Evolutionary conservation across 2,329 filamentous ascomycete genomes (phyloP), one percentile per base, ranked within the genome.

Genomic region (Botrytis sinoallii): DNA sequence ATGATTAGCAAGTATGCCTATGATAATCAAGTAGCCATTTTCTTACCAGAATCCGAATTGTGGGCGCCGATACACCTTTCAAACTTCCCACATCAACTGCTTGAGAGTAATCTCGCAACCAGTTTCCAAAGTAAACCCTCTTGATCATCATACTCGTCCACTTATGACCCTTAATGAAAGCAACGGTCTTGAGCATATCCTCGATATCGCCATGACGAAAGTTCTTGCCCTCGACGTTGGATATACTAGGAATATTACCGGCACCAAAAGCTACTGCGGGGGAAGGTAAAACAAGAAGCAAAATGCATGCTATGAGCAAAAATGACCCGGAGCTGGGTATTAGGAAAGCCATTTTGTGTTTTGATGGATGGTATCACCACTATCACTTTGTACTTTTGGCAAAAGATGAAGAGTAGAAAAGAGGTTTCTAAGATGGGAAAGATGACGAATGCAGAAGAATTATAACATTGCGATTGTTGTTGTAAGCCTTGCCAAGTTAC

Each of bases 61-160:
- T 94, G 55, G 91, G 90, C 48, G 92, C 91, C 76, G 92, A 93
- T 74, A 94, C 90, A 75, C 90, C 91, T 83, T 94, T 95, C 75
- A 96, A 83, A 75, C 91, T 93, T 67, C 92, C 92, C 20, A 95
- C 91, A 79, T 95, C 93, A 82, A 95, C 87, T 52, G 93, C 93
- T 80, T 95, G 93, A 20, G 92, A 94, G 82, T 96, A 96, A 84
- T 95, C 93, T 75, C 93, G 75, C 14, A 95, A 85, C 93, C 93
- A 96, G 83, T 96, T 96, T 74, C 93, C 93, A 84, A 95, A 95
- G 83, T 94, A 95, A 44, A 91, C 91, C 72, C 92, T 87, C 83
- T 92, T 92, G 71, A 95, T 87, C 83, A 93, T 89, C 85, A 93
- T 90, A 22, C 90, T 90, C 1, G 92, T 93, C 93, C 93, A 96